Base-by-base conservation (phyloP, 2,329 filamentous ascomycete genomes). In the Venturia oleaginea region DNA sequence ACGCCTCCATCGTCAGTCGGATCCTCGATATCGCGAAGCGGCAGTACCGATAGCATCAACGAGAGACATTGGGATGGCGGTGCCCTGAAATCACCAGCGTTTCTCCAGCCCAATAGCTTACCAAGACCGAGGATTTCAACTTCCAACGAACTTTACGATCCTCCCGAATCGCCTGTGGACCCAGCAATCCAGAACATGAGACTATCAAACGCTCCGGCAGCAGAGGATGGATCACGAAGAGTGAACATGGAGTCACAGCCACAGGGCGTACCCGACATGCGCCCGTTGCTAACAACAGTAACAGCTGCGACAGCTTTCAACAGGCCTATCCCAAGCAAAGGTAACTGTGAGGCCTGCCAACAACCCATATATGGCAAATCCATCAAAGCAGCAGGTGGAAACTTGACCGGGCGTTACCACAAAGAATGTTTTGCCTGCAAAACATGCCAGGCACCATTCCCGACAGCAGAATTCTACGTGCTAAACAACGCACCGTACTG, bases 391-490 rank as follows among this genome's bases (percentile, higher is more conserved):
- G 92, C 92, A 0, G 94, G 97, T 70, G 94, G 94, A 19, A 87
- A 92, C 30, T 80, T 99, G 30, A 96, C 91, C 0, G 94, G 94
- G 11, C 88, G 92, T 67, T 99, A 96, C 75, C 94, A 99, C 80
- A 96, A 95, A 75, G 84, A 88, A 4, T 99, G 71, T 75, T 97
- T 99, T 73, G 90, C 93, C 13, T 99, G 94, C 81, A 84, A 86
- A 4, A 92, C 89, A 1, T 99, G 94, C 78, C 80, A 81, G 13
- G 83, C 86, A 63, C 88, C 92, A 0, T 99, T 97, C 72, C 81
- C 86, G 24, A 96, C 92, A 0, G 84, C 91, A 1, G 92, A 94
- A 66, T 97, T 97, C 71, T 99, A 99, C 73, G 92, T 99, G 13
- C 84, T 92, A 66, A 78, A 89, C 68, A 91, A 99, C 76, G 83